These are phyloP conservation scores for Coemansia sp. DNA, from an alignment of 192 early-diverging fungal species.

Conservation along the genomic window DNA sequence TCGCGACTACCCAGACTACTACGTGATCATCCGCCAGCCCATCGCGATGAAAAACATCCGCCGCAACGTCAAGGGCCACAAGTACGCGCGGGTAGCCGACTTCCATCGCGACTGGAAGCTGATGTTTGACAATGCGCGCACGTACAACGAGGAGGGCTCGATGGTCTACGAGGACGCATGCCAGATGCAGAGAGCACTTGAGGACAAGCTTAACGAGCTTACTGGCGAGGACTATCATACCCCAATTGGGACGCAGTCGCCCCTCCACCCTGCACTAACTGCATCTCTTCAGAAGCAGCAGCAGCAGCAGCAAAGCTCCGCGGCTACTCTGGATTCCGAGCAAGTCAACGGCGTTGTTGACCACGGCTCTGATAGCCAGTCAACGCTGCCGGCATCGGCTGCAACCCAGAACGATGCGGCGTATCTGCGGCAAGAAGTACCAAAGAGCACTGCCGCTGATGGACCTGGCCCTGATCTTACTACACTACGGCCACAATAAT, in stretches of 20 bases:
- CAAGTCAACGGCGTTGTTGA: background rate
- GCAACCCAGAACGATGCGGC: background rate
- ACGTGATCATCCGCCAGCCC: constrained; percentile 80
- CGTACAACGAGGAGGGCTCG: constrained; percentile 90
- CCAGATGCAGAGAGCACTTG: constrained; percentile 52
- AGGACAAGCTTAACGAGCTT: constrained; percentile 22
- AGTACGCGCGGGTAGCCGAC: constrained; percentile 62
- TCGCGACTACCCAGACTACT: constrained; percentile 84
- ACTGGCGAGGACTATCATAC: constrained; percentile 27
- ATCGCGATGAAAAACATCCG: constrained; percentile 89
- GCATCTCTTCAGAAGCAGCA: constrained; percentile 15
- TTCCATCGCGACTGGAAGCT: constrained; percentile 80
- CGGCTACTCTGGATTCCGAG: background rate
- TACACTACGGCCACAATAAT: too few relatives aligned
- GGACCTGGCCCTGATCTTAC: background rate
- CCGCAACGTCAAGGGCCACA: constrained; percentile 63
- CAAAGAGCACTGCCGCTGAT: background rate
- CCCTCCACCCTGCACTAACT: constrained; percentile 14
- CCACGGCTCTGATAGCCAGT: background rate
- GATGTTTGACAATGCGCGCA: constrained; percentile 91
- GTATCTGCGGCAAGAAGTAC: background rate
- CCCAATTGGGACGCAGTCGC: constrained; percentile 24
- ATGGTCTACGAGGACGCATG: constrained; percentile 87
- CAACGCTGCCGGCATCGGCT: background rate
- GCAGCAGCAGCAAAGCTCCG: background rate